A percentile compares a stretch with the other conserved stretches of the same genome.
Conservation (phyloP, 106 monocot species). For the Ottelia alismoides region DNA sequence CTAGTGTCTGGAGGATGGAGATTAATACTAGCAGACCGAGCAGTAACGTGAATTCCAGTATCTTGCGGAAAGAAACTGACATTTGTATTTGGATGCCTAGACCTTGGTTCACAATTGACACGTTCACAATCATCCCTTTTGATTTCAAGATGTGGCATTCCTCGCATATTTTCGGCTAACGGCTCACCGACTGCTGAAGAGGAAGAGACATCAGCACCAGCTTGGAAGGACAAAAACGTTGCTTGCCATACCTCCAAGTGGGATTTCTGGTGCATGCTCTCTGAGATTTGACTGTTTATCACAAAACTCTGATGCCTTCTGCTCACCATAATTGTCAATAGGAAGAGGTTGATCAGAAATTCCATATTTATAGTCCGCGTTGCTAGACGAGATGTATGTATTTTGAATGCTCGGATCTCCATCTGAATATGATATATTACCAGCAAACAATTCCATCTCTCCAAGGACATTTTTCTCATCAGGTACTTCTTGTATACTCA, state of each 20-base stretch:
- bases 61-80: neutral
- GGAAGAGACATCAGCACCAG: neutral
- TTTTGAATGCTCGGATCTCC: neutral
- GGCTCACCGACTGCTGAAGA: neutral
- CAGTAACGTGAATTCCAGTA: too few species aligned
- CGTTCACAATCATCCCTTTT: slow-evolving; percentile 5
- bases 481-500: slow-evolving; percentile 18
- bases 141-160: neutral
- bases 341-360: neutral
- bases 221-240: too few species aligned
- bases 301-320: slow-evolving; percentile 1
- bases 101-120: too few species aligned
- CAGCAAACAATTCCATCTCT: slow-evolving; percentile 3
- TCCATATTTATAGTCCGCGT: neutral
- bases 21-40: neutral
- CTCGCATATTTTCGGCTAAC: neutral
- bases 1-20: neutral
- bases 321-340: neutral
- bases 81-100: neutral
- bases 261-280: too few species aligned
- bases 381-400: neutral
- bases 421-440: slow-evolving; percentile 4
- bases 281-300: slow-evolving; percentile 2
- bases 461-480: slow-evolving; percentile 9
- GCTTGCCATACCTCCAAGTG: too few species aligned